Base-by-base conservation (phyloP, 2,329 filamentous ascomycete genomes). In the Alternaria ventricosa region DNA sequence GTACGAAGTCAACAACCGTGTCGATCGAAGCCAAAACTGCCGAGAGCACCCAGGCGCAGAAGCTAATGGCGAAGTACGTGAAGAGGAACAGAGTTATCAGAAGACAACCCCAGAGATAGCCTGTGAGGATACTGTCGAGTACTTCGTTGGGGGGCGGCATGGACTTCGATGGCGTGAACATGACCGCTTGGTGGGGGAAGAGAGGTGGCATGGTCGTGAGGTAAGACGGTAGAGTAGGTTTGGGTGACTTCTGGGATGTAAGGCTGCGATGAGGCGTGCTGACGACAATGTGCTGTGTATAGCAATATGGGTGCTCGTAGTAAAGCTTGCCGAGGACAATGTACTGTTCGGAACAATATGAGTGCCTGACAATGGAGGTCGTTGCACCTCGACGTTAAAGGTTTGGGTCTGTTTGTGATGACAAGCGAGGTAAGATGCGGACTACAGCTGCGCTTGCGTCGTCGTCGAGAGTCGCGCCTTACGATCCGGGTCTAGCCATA, bases 21-120 rank as follows among this genome's bases (percentile, higher is more conserved):
- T 53, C 49, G 20, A 53, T 18, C 10, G 20, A n/a, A 23, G 49
- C 20, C 20, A 53, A 22, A 15, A 33, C 49, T 15, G 49, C n/a
- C 3, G 27, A 23, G 6, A 27, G 41, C 0, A 23, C 20, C 57
- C 43, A 66, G 11, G 57, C 36, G 30, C 56, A 53, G 13, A 59
- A 44, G 25, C 47, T 50, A 30, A 51, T 50, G 23, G 44, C 23
- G 28, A 53, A 30, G 23, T 47, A 23, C 43, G 61, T 15, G 66
- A 47, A 8, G 28, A 67, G 41, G 41, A 62, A 71, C 47, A 66
- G 61, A 2, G 60, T 9, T 13, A 58, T 64, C 5, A 64, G 22
- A 11, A 54, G 27, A 41, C 60, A 65, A 7, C 53, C 46, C 12
- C 59, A 43, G 7, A 71, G 47, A 18, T 68, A 33, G 57, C 65